Conservation (phyloP, 441 rosid genomes). For the Manihot esculenta region DNA sequence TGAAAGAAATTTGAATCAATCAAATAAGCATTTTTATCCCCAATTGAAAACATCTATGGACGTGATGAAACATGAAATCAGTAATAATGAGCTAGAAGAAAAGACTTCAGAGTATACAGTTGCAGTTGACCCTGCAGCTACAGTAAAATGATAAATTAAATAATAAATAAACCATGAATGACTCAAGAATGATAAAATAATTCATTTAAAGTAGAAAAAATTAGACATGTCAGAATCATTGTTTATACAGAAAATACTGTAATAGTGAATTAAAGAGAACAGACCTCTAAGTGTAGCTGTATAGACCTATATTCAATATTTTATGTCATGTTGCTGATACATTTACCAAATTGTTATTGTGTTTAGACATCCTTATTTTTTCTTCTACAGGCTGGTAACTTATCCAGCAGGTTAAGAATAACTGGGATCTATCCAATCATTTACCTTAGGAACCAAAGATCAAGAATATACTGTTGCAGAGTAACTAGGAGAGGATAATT, state of each 20-base stretch:
- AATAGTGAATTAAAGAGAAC: not conserved
- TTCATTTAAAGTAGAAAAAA: not conserved
- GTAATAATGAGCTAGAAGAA: not conserved
- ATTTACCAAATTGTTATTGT: not conserved
- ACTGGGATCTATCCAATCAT: not conserved
- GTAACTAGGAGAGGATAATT: not conserved
- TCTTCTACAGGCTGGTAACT: not conserved
- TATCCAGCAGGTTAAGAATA: not conserved
- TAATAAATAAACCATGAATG: not conserved
- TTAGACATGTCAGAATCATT: not conserved
- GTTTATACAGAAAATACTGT: not conserved
- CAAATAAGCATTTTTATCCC: conserved; percentile 7
- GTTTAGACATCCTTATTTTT: not conserved
- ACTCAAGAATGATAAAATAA: not conserved
- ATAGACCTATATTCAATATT: not conserved
- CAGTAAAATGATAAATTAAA: not conserved
- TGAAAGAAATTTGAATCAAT: conserved; percentile 27
- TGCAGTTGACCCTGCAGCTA: not conserved
- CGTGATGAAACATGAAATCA: not conserved
- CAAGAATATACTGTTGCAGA: not conserved
- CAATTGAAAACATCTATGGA: not conserved
- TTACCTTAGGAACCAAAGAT: not conserved
- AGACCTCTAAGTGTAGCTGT: not conserved
- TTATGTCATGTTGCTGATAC: not conserved
- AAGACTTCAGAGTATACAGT: not conserved